phyloP scores from a whole-genome alignment of 306 rosid species.

The Hylodesmum podocarpum region DNA sequence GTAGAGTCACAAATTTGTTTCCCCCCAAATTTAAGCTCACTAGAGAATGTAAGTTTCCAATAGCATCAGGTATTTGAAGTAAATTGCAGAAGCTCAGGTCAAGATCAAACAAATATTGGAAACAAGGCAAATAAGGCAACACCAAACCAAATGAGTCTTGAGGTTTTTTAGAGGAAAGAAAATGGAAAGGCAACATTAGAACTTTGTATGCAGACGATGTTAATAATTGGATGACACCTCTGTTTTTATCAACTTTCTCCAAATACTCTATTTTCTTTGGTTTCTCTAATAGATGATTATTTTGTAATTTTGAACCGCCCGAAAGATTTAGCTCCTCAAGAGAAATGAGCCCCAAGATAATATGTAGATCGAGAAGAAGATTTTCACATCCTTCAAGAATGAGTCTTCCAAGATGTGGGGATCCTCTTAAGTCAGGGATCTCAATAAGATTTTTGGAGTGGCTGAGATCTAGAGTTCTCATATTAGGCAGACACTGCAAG shows the following conservation, averaged over 20 bases:
- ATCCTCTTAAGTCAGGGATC: neutral
- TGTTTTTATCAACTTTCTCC: neutral
- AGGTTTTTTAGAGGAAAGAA: neutral
- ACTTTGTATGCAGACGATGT: neutral
- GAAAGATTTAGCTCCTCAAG: neutral
- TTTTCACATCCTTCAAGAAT: constrained; percentile 25
- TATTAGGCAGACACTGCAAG: neutral
- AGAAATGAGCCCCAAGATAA: neutral
- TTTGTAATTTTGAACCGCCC: constrained; percentile 7
- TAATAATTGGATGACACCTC: neutral
- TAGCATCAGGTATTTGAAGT: constrained; percentile 1
- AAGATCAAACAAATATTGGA: neutral
- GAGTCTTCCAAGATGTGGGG: neutral
- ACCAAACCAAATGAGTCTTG: too few species aligned
- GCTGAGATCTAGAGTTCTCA: neutral
- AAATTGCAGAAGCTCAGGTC: constrained; percentile 28
- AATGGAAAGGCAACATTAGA: neutral
- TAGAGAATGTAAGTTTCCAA: constrained; percentile 2
- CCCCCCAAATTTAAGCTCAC: neutral
- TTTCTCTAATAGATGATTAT: neutral
- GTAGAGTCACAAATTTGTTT: neutral
- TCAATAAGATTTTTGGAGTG: constrained; percentile 8
- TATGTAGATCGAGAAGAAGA: neutral
- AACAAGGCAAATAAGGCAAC: neutral
- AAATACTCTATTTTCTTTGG: neutral